Evolutionary conservation across 805 yeast species (phyloP).

Genomic region (Ogataea salicorniae): DNA sequence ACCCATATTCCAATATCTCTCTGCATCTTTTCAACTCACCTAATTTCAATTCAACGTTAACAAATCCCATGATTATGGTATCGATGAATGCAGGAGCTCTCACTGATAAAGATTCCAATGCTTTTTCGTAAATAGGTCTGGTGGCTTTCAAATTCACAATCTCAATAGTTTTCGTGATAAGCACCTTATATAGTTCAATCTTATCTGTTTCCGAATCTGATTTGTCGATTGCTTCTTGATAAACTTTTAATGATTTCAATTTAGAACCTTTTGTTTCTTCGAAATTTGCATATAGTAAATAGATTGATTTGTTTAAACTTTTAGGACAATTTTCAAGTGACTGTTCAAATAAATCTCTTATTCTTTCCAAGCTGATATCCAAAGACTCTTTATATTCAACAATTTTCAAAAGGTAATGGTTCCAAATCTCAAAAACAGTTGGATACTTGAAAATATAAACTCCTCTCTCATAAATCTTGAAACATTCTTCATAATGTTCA

Average conservation of each 20-base stretch:
- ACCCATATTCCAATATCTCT: conserved; percentile 52
- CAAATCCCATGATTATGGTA: conserved; percentile 49
- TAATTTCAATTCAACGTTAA: conserved; percentile 47
- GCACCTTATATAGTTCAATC: conserved; percentile 38
- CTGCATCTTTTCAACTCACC: conserved; percentile 60
- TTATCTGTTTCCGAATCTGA: conserved; percentile 27
- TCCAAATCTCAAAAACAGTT: conserved; percentile 66
- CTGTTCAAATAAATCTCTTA: conserved; percentile 72
- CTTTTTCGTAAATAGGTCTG: conserved; percentile 47
- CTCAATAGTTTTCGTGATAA: conserved; percentile 36
- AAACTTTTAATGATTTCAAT: conserved; percentile 44
- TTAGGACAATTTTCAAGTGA: conserved; percentile 50
- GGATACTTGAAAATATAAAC: conserved; percentile 56
- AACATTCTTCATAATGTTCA: conserved; percentile 43
- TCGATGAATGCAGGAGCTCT: conserved; percentile 25
- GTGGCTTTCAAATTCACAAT: conserved; percentile 38
- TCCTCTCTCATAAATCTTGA: conserved; percentile 64
- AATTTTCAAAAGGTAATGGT: conserved; percentile 53
- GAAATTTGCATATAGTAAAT: conserved; percentile 51
- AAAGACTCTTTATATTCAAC: conserved; percentile 29
- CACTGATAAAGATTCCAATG: conserved; percentile 34
- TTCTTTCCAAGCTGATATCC: conserved; percentile 41
- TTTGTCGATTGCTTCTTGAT: conserved; percentile 36
- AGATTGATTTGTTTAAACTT: conserved; percentile 43
- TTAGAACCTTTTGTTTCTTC: conserved; percentile 54